These are phyloP conservation scores for Sergeia podlipaevii DNA, from an alignment of 208 protist genomes.

Conservation along the genomic window DNA sequence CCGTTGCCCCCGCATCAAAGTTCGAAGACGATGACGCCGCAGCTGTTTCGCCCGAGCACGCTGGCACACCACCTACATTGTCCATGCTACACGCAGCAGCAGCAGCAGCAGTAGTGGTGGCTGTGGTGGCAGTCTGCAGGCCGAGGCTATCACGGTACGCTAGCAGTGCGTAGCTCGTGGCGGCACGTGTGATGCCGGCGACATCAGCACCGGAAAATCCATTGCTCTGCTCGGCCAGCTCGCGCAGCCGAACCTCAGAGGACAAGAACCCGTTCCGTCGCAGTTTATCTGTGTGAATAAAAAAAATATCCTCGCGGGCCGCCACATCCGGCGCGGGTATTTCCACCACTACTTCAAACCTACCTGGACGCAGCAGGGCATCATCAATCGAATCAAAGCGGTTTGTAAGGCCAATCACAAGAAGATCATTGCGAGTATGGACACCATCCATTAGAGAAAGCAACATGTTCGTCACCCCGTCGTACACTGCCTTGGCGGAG, in stretches of 20 bases:
- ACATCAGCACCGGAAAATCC: constrained; percentile 98
- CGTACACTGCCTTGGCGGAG: constrained; percentile 93
- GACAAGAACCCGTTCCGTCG: constrained; percentile 74
- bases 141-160: constrained; percentile 51
- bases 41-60: no score
- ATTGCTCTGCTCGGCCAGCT: constrained; percentile 91
- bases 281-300: constrained; percentile 91
- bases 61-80: no score
- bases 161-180: constrained; percentile 78
- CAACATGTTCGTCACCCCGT: constrained; percentile 99
- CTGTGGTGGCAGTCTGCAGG: constrained; percentile 30
- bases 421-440: constrained; percentile 81
- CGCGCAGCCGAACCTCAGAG: constrained; percentile 85
- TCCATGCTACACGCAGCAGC: no score
- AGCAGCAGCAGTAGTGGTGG: constrained; percentile 44
- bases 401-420: constrained; percentile 95
- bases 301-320: constrained; percentile 86
- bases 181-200: constrained; percentile 73
- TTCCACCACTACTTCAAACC: constrained; percentile 94
- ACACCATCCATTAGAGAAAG: constrained; percentile 95
- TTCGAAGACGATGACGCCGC: no score
- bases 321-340: constrained; percentile 77
- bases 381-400: constrained; percentile 85
- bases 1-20: no score
- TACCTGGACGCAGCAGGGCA: constrained; percentile 91